Evolutionary conservation across 106 monocot genomes (phyloP).

Genomic region (Ottelia alismoides): DNA sequence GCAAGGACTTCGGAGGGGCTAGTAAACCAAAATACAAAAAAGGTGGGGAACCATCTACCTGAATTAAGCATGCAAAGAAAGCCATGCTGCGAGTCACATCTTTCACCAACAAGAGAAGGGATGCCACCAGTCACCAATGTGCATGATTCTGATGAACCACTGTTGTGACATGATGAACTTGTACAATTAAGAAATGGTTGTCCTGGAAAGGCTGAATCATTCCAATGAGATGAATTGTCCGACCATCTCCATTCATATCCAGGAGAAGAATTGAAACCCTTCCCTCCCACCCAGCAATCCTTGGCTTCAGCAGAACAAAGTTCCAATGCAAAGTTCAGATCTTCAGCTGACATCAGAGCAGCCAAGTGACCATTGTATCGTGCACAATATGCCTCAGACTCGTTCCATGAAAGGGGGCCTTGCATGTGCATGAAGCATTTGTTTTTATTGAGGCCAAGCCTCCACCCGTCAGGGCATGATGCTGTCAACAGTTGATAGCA

Average conservation of each 20-base stretch:
- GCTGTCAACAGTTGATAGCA: too few species aligned
- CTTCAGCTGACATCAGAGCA: conserved; percentile 49
- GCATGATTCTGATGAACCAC: conserved; percentile 31
- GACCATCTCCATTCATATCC: conserved; percentile 71
- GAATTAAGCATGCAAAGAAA: conserved; percentile 62
- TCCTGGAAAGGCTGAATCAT: conserved; percentile 36
- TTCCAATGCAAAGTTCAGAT: conserved; percentile 41
- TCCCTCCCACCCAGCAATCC: conserved; percentile 86
- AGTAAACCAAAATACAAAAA: too few species aligned
- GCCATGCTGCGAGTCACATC: conserved; percentile 42
- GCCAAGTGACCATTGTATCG: conserved; percentile 51
- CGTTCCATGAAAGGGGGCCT: conserved; percentile 57
- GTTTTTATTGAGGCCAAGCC: conserved; percentile 24
- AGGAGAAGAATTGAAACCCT: conserved; percentile 33
- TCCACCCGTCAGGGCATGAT: conserved; percentile 65
- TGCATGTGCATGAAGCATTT: conserved; percentile 54
- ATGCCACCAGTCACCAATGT: conserved; percentile 32
- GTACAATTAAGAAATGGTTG: conserved; percentile 40
- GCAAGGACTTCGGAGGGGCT: too few species aligned
- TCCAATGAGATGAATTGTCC: conserved; percentile 51
- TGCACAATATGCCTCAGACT: conserved; percentile 49
- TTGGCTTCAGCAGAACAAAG: conserved; percentile 26
- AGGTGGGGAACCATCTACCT: too few species aligned
- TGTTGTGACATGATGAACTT: conserved; percentile 24
- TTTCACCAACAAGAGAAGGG: conserved; percentile 48